Base-by-base conservation (phyloP, 2,329 filamentous ascomycete genomes). In the Fusarium secorum region DNA sequence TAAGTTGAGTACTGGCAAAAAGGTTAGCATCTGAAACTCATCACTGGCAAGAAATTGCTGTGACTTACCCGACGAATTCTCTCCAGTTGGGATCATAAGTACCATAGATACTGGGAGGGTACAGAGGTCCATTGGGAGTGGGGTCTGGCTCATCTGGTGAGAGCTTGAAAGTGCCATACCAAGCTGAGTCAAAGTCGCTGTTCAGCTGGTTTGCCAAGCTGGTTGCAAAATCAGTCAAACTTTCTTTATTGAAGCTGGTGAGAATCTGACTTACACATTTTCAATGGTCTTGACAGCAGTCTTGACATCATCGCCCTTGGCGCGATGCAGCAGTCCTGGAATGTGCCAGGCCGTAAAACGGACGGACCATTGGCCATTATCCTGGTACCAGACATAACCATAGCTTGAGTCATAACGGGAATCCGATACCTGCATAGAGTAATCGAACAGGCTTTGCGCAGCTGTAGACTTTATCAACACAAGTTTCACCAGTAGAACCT, bases 291-390 rank as follows among this genome's bases (percentile, higher is more conserved):
- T 57, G 0, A 64, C 15, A 14, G 62, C 62, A 58, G 60, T 44
- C 42, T 65, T 64, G 0, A 65, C 26, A 42, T 65, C 62, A 10
- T 64, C 49, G 0, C 60, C 42, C 11, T 65, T 15, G 3, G 14
- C 51, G 10, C 62, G 62, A 32, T 57, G 42, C 3, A 65, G 81
- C 20, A 83, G 64, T 2, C 81, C 82, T 1, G 80, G 74, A 6
- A 80, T 72, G 51, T 83, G 83, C 82, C 82, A 83, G 0, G 81
- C 80, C 3, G 82, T 84, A 52, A 84, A 84, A 14, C 83, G 78
- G 36, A 79, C 75, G 7, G 79, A 82, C 80, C 82, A 84, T 24
- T 79, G 79, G 0, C 83, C 83, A 6, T 80, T 82, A 49, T 83
- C 80, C 15, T 77, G 76, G 54, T 83, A 84, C 66, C 74, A 79